A percentile compares a stretch with the other conserved stretches of the same genome.
Evolutionary conservation across 208 protist species (phyloP).

Genomic region (Trypanosomatidae sp.): DNA sequence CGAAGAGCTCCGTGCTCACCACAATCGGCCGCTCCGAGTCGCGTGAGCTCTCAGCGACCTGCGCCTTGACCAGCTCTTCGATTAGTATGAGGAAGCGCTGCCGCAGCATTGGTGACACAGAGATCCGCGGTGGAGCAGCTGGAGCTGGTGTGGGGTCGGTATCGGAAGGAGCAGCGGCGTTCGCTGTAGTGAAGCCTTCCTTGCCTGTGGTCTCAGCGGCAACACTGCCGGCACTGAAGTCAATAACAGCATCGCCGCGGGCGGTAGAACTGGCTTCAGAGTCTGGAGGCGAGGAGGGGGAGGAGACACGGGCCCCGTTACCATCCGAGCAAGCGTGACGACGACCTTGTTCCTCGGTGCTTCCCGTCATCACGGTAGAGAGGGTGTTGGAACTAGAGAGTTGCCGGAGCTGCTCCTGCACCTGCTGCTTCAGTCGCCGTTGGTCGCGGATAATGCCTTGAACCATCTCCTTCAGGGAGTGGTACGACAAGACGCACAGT

Average conservation of each 20-base stretch:
- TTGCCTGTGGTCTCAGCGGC: not conserved
- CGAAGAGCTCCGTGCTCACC: conserved; percentile 71
- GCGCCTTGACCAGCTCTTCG: conserved; percentile 73
- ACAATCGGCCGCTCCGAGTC: conserved; percentile 53
- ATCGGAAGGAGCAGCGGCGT: not conserved
- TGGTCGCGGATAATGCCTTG: conserved; percentile 63
- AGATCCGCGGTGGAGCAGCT: conserved; percentile 18
- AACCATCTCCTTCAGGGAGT: conserved; percentile 79
- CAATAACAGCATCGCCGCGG: not conserved
- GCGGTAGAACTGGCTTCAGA: not conserved
- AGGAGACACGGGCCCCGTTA: not conserved
- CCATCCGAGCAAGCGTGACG: not conserved
- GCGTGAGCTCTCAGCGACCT: conserved; percentile 53
- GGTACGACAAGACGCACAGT: conserved; percentile 74
- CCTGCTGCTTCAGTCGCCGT: conserved; percentile 52
- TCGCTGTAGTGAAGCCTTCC: not conserved
- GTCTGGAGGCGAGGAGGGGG: not conserved
- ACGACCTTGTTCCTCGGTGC: not conserved
- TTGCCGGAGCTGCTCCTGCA: conserved; percentile 50
- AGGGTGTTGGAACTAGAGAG: conserved; percentile 25
- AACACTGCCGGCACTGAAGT: not conserved
- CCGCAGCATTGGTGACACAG: conserved; percentile 44
- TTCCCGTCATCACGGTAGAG: conserved; percentile 21
- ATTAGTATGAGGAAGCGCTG: conserved; percentile 81
- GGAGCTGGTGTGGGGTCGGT: not conserved